Percentiles rank a stretch among this genome's conserved stretches.
These are phyloP conservation scores for Microsporum canis DNA, from an alignment of 2,329 filamentous ascomycete genomes.

Conservation along the genomic window DNA sequence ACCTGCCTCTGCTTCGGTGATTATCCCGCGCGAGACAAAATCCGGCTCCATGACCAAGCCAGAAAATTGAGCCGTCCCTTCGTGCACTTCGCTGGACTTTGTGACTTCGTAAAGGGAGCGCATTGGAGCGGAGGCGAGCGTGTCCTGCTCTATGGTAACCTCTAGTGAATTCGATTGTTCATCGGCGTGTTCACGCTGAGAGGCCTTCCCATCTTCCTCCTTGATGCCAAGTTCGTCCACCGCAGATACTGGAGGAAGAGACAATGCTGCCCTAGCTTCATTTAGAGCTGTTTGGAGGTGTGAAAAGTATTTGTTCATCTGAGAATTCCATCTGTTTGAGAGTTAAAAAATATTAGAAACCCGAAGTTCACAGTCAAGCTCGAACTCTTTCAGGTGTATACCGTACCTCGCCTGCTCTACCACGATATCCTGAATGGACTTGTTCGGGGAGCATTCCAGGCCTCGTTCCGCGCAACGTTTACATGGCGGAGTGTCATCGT, in stretches of 20 bases:
- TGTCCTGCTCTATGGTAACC: conserved; percentile 13
- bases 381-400: not conserved
- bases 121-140: conserved; percentile 34
- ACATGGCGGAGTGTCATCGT: conserved; percentile 11
- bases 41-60: conserved; percentile 36
- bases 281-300: conserved; percentile 11
- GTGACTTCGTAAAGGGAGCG: conserved; percentile 42
- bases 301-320: conserved; percentile 8
- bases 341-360: not conserved
- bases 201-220: conserved; percentile 2
- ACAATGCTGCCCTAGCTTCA: conserved; percentile 9
- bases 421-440: conserved; percentile 12
- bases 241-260: conserved; percentile 4
- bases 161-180: conserved; percentile 6
- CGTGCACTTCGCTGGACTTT: conserved; percentile 30
- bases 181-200: conserved; percentile 6
- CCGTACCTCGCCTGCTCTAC: conserved; percentile 9
- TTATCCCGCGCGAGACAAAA: conserved; percentile 33
- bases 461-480: conserved; percentile 12
- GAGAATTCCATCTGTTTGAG: conserved; percentile 10
- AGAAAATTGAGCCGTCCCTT: conserved; percentile 23
- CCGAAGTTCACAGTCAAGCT: not conserved
- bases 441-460: conserved; percentile 11
- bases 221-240: not conserved
- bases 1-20: conserved; percentile 33